Percentiles rank a stretch among this genome's conserved stretches.
phyloP scores from a whole-genome alignment of 2,329 filamentous ascomycete genomes.

The Microsporum ferrugineum region DNA sequence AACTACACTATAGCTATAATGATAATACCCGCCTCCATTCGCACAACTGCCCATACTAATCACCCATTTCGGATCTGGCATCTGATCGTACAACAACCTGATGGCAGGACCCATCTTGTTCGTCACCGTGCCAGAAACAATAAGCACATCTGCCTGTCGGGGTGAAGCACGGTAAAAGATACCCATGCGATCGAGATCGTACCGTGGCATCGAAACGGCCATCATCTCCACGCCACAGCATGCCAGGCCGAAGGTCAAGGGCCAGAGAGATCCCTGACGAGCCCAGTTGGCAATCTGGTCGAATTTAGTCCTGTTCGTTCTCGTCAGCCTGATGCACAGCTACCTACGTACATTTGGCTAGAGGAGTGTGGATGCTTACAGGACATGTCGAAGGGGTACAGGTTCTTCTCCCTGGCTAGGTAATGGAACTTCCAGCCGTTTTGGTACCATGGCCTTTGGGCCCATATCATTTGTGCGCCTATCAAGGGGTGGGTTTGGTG shows the following conservation, averaged over 20 bases:
- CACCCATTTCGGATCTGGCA: constrained; percentile 85
- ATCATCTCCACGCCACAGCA: constrained; percentile 92
- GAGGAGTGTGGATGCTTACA: background rate
- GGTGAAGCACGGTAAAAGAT: constrained; percentile 87
- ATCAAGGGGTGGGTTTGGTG: background rate
- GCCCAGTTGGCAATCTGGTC: constrained; percentile 76
- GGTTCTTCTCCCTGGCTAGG: constrained; percentile 1
- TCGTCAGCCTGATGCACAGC: background rate
- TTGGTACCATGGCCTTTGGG: background rate
- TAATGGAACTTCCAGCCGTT: background rate
- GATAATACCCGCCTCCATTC: constrained; percentile 77
- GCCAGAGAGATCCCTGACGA: constrained; percentile 74
- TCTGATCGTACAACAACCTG: constrained; percentile 87
- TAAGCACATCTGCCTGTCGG: constrained; percentile 84
- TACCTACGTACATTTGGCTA: background rate
- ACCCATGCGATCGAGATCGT: constrained; percentile 78
- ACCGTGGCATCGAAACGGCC: constrained; percentile 75
- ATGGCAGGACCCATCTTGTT: constrained; percentile 94
- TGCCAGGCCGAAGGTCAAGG: constrained; percentile 77
- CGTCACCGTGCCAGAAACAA: constrained; percentile 81
- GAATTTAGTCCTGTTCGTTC: constrained; percentile 52
- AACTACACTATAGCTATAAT: constrained; percentile 70
- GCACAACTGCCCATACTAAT: constrained; percentile 76
- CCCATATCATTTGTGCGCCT: background rate
- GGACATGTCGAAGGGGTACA: background rate